Evolutionary conservation across 768 basidiomycete genomes (phyloP), one percentile per base, ranked within the genome.

Genomic region (Ramaria sp.): DNA sequence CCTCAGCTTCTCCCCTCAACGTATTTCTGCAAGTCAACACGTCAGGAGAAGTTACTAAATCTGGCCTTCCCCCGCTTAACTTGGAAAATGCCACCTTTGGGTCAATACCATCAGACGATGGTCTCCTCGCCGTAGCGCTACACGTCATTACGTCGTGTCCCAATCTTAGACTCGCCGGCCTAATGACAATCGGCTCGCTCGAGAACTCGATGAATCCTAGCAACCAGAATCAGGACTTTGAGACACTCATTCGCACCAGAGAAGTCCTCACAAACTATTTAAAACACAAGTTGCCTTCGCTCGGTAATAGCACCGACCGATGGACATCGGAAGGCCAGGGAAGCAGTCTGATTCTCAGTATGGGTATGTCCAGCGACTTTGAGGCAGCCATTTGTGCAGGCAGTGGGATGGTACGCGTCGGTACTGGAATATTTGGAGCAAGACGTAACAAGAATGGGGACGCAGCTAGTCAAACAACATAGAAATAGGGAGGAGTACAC

Each of bases 331-430:
- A 22, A 49, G 5, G 60, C n/a, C n/a, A n/a, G n/a, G n/a, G n/a
- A n/a, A n/a, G 62, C 16, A 66, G 64, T 57, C 64, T 91, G 50
- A 25, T 83, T 61, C 63, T 91, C 65, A 91, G 88, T 56, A 97
- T 96, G 93, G 95, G 95, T 6, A 97, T 97, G 95, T 94, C 91
- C 49, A 85, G 83, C 58, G 95, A 98, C 63, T 98, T 92, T 62
- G 88, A 85, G 65, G 79, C 82, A 27, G 96, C 95, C 3, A 67
- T 97, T 48, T 77, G 73, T 65, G 80, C 82, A 12, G 95, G 93
- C 1, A 87, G 89, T 61, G 83, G 89, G 62, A 79, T 91, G 44
- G 93, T 97, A 0, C 69, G 96, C 45, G 92, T 97, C 5, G 95
- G 95, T 2, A 91, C 89, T 3, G 81, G 83, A 16, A 92, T 97